These are phyloP conservation scores for Omphalotus guepiniiformis DNA, from an alignment of 768 basidiomycete species.

Conservation along the genomic window DNA sequence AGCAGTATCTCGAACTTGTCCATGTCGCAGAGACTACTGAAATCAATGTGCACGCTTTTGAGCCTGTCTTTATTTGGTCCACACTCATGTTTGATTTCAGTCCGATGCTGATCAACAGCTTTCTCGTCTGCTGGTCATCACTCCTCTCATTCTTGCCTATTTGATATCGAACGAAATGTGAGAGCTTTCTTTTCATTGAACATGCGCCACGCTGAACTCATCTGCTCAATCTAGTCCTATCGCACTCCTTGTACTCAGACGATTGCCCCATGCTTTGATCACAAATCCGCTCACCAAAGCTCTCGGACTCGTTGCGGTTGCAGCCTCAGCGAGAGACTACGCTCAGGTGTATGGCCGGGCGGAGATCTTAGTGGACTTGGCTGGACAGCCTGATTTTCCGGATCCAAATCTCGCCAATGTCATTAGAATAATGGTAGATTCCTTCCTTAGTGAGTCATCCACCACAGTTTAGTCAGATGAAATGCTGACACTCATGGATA, in stretches of 20 bases:
- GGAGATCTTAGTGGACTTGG: constrained; percentile 33
- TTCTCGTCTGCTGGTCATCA: constrained; percentile 47
- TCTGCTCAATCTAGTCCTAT: constrained; percentile 37
- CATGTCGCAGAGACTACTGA: constrained; percentile 49
- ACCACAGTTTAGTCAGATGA: constrained; percentile 1
- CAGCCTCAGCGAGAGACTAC: constrained; percentile 54
- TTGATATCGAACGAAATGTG: constrained; percentile 62
- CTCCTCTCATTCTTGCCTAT: constrained; percentile 62
- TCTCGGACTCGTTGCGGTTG: constrained; percentile 42
- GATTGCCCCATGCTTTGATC: constrained; percentile 47
- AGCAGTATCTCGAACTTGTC: constrained; percentile 40
- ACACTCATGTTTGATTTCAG: constrained; percentile 15
- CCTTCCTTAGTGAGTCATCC: constrained; percentile 48
- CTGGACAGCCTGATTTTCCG: constrained; percentile 39
- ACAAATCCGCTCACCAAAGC: constrained; percentile 42
- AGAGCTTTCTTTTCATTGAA: constrained; percentile 20
- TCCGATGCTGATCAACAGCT: constrained; percentile 33
- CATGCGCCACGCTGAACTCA: not conserved
- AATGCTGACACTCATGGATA: constrained; percentile 3
- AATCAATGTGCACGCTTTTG: constrained; percentile 39
- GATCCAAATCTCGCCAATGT: constrained; percentile 43
- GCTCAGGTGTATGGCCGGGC: constrained; percentile 50
- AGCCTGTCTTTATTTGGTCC: not conserved
- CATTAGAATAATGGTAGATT: constrained; percentile 37
- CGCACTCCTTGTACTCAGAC: constrained; percentile 53